Evolutionary conservation across 306 rosid species (phyloP).

Genomic region (Cucurbita maxima): DNA sequence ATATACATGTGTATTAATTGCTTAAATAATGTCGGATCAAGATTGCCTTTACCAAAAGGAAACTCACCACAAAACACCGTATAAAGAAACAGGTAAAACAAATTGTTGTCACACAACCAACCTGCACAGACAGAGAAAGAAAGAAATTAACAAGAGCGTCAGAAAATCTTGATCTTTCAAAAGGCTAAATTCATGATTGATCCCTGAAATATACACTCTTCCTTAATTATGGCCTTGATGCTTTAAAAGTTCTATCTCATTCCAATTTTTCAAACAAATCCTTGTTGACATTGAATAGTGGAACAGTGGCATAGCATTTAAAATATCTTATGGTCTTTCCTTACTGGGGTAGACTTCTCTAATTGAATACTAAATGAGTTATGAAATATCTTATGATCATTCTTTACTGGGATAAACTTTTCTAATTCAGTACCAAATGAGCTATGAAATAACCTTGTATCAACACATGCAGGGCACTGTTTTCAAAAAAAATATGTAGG

Average conservation of each 20-base stretch:
- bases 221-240: background rate
- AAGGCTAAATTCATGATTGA: background rate
- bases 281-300: background rate
- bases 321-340: background rate
- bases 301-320: background rate
- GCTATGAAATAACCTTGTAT: background rate
- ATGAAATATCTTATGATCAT: background rate
- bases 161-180: background rate
- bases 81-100: slow-evolving; percentile 66
- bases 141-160: background rate
- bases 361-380: background rate
- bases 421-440: background rate
- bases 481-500: no score
- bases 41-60: slow-evolving; percentile 6
- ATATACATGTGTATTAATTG: slow-evolving; percentile 7
- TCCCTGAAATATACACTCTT: background rate
- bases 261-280: background rate
- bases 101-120: slow-evolving; percentile 55
- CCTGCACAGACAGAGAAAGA: slow-evolving; percentile 25
- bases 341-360: background rate
- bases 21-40: background rate
- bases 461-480: no score
- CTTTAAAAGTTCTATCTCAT: background rate
- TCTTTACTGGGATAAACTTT: background rate
- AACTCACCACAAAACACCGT: slow-evolving; percentile 62